These are phyloP conservation scores for Bryum argenteum DNA, from an alignment of 225 moss, liverwort and hornwort species.

Conservation along the genomic window DNA sequence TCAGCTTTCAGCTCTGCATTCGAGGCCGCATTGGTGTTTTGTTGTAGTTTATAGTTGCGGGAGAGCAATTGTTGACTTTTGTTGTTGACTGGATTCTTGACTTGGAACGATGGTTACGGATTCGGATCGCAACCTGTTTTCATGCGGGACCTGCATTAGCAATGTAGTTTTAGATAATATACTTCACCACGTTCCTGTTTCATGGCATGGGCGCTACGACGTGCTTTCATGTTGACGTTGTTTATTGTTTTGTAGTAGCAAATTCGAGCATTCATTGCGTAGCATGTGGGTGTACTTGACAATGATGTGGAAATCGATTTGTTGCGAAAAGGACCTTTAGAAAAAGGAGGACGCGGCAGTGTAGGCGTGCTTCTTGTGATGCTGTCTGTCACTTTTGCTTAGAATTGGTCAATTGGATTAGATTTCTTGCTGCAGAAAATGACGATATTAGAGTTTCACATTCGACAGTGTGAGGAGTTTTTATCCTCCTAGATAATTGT, in stretches of 20 bases:
- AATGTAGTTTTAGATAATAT: neutral
- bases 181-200: neutral
- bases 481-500: too few species aligned
- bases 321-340: too few species aligned
- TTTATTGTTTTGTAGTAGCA: neutral
- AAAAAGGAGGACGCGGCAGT: too few species aligned
- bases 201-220: neutral
- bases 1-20: too few species aligned
- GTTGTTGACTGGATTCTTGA: neutral
- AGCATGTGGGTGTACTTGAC: too few species aligned
- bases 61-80: conserved; percentile 12
- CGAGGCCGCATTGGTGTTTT: neutral
- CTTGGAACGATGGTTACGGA: neutral
- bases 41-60: neutral
- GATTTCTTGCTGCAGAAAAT: too few species aligned
- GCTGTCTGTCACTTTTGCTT: neutral
- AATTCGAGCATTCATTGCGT: too few species aligned
- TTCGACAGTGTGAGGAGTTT: too few species aligned
- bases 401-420: too few species aligned
- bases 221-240: neutral
- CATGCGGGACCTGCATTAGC: neutral
- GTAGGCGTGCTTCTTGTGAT: neutral
- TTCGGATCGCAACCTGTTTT: neutral
- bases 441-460: too few species aligned
- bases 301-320: too few species aligned